Evolutionary conservation across 805 yeast species (phyloP).

Genomic region (Candida palmyrensis): DNA sequence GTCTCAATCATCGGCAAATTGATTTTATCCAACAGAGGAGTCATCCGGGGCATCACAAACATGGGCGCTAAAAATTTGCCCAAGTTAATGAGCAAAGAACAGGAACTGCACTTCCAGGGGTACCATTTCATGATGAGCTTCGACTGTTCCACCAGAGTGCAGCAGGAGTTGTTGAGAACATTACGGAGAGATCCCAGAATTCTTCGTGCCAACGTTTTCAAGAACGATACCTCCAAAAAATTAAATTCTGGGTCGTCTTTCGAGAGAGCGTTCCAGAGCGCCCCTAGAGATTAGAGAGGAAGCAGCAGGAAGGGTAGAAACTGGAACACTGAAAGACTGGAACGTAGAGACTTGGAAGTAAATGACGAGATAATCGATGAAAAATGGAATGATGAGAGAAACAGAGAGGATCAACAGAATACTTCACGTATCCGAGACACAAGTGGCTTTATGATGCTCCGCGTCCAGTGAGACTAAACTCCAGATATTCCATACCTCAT

Average conservation of each 20-base stretch:
- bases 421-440: too few relatives aligned
- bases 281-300: constrained; percentile 1
- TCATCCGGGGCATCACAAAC: constrained; percentile 77
- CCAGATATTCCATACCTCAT: too few relatives aligned
- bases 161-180: constrained; percentile 76
- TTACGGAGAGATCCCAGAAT: constrained; percentile 87
- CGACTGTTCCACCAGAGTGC: constrained; percentile 83
- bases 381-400: too few relatives aligned
- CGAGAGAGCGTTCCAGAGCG: constrained; percentile 30
- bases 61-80: constrained; percentile 79
- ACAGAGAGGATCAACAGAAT: too few relatives aligned
- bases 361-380: too few relatives aligned
- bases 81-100: constrained; percentile 74
- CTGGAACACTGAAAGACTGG: too few relatives aligned
- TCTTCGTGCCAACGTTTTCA: constrained; percentile 69
- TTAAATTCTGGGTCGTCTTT: constrained; percentile 56
- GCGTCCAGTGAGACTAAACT: too few relatives aligned
- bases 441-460: too few relatives aligned
- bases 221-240: constrained; percentile 48
- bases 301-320: too few relatives aligned
- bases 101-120: constrained; percentile 87
- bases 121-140: constrained; percentile 81
- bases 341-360: too few relatives aligned
- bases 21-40: constrained; percentile 86
- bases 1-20: constrained; percentile 73